These are phyloP conservation scores for Cryphonectria carpinicola DNA, from an alignment of 2,329 filamentous ascomycete species.

Conservation along the genomic window DNA sequence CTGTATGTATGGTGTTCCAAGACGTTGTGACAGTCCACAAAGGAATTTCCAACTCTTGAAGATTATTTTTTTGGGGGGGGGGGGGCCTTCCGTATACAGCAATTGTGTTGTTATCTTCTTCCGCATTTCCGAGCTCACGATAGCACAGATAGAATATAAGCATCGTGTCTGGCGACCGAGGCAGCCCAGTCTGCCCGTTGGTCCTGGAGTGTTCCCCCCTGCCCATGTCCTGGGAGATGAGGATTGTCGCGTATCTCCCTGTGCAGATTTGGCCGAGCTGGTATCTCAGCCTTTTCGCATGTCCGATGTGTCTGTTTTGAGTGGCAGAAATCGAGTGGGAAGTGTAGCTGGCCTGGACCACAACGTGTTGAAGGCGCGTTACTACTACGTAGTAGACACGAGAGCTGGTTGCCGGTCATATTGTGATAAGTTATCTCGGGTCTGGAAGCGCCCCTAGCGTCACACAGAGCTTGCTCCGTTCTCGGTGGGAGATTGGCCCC, in stretches of 20 bases:
- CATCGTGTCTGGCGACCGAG: neutral
- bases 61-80: neutral
- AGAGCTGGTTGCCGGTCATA: neutral
- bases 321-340: neutral
- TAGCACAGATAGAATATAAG: neutral
- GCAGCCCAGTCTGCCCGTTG: neutral
- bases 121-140: conserved; percentile 7
- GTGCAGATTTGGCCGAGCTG: neutral
- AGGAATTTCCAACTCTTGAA: neutral
- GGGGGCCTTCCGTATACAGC: neutral
- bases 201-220: neutral
- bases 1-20: neutral
- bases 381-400: neutral
- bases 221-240: neutral
- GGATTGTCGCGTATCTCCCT: neutral
- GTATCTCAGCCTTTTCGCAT: neutral
- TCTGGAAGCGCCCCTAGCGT: neutral
- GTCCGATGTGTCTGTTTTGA: neutral
- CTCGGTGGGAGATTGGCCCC: neutral
- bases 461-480: neutral
- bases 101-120: neutral
- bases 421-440: conserved; percentile 6
- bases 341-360: neutral
- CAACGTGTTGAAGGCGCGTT: neutral
- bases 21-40: neutral